These are phyloP conservation scores for Myriangium duriaei DNA, from an alignment of 2,329 filamentous ascomycete species.

Conservation along the genomic window DNA sequence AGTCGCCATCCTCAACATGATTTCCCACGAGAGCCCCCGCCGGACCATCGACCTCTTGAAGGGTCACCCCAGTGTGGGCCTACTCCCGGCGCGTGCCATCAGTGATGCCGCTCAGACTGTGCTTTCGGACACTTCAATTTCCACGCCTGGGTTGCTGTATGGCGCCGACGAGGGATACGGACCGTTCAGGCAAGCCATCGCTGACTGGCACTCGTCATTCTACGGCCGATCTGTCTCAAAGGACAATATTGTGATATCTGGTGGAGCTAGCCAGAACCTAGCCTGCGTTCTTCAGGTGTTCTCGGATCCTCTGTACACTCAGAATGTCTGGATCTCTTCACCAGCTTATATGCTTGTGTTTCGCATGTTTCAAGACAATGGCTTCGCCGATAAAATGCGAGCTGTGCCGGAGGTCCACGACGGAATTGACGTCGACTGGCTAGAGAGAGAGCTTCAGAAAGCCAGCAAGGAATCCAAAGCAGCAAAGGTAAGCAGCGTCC, in stretches of 20 bases:
- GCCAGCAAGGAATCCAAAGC: conserved; percentile 32
- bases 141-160: conserved; percentile 58
- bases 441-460: conserved; percentile 40
- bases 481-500: conserved; percentile 6
- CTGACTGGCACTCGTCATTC: conserved; percentile 55
- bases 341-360: conserved; percentile 79
- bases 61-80: conserved; percentile 53
- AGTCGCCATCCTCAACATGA: not conserved
- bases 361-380: conserved; percentile 71
- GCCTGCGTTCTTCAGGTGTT: conserved; percentile 67
- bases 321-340: conserved; percentile 65
- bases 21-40: conserved; percentile 1
- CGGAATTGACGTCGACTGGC: conserved; percentile 56
- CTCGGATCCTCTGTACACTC: conserved; percentile 64
- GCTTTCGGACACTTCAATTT: conserved; percentile 47
- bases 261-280: conserved; percentile 73
- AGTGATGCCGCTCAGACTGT: conserved; percentile 47
- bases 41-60: conserved; percentile 49
- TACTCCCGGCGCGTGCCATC: conserved; percentile 55
- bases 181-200: conserved; percentile 55
- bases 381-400: conserved; percentile 52
- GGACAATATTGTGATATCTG: conserved; percentile 64
- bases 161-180: conserved; percentile 64
- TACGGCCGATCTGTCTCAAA: conserved; percentile 40
- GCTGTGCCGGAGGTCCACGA: conserved; percentile 66